Percentiles rank a stretch among this genome's conserved stretches.
Evolutionary conservation across 2,329 filamentous ascomycete genomes (phyloP).

Genomic region (Escovopsis sp.): DNA sequence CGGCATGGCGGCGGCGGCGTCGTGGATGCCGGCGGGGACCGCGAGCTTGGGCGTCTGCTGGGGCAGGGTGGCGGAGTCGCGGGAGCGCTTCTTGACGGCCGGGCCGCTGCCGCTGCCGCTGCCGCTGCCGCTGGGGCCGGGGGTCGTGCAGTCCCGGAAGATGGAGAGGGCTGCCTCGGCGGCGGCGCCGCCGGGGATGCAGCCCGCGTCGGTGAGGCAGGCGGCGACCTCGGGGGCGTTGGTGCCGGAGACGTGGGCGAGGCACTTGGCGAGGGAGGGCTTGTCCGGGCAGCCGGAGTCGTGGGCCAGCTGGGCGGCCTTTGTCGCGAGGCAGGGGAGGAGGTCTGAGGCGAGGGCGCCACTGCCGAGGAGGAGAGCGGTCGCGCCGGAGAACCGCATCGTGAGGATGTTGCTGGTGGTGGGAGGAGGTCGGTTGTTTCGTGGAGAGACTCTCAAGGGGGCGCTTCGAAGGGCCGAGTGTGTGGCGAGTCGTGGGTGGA

Average conservation of each 20-base stretch:
- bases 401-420: not conserved
- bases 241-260: conserved; percentile 20
- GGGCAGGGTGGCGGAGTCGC: conserved; percentile 3
- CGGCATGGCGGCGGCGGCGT: conserved; percentile 5
- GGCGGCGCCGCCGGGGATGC: conserved; percentile 16
- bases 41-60: not conserved
- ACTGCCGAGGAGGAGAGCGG: conserved; percentile 18
- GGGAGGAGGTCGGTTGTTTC: not conserved
- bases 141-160: no score
- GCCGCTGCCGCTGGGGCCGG: no score
- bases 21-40: not conserved
- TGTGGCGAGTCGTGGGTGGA: no score
- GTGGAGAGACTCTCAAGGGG: not conserved
- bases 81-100: conserved; percentile 10
- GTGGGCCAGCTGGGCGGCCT: conserved; percentile 24
- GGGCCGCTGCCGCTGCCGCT: no score
- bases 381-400: conserved; percentile 4
- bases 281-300: conserved; percentile 29
- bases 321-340: conserved; percentile 24
- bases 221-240: conserved; percentile 20
- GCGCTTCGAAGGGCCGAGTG: no score
- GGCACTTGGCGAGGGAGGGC: conserved; percentile 27
- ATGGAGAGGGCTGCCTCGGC: conserved; percentile 11
- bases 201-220: conserved; percentile 23
- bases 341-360: conserved; percentile 16